These are phyloP conservation scores for Quercus tomentella DNA, from an alignment of 331 rosid species.

Conservation along the genomic window DNA sequence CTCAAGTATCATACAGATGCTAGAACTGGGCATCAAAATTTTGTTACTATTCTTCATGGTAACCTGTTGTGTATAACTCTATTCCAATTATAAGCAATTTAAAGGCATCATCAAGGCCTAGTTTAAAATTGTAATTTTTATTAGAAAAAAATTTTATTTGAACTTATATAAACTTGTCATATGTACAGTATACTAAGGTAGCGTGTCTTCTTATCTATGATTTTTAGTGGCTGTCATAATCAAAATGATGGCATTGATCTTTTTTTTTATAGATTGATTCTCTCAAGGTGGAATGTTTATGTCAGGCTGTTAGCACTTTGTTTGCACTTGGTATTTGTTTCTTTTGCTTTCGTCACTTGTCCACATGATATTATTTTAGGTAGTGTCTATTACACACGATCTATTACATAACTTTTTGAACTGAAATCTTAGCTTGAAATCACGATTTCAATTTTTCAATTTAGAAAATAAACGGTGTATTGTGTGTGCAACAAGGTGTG, in stretches of 20 bases:
- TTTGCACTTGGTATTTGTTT: background rate
- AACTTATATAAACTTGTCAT: background rate
- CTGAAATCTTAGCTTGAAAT: too few species aligned
- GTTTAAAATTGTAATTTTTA: background rate
- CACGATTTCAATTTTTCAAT: too few species aligned
- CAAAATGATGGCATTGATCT: background rate
- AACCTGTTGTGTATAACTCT: background rate
- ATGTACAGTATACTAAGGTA: background rate
- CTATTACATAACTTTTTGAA: background rate
- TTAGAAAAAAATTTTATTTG: background rate
- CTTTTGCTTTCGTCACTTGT: background rate
- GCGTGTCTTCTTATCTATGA: background rate
- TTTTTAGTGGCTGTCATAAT: background rate
- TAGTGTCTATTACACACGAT: background rate
- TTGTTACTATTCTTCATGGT: slow-evolving; percentile 12
- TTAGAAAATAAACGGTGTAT: too few species aligned
- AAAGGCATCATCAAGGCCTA: background rate
- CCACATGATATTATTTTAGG: background rate
- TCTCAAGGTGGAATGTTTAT: background rate
- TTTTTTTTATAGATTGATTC: background rate
- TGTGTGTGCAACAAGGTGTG: too few species aligned
- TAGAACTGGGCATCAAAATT: slow-evolving; percentile 9
- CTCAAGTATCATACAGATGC: slow-evolving; percentile 16
- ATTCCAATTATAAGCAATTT: slow-evolving; percentile 6
- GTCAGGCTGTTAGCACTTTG: background rate